Base-by-base conservation (phyloP, 2,329 filamentous ascomycete species). In the Geosmithia putterillii region DNA sequence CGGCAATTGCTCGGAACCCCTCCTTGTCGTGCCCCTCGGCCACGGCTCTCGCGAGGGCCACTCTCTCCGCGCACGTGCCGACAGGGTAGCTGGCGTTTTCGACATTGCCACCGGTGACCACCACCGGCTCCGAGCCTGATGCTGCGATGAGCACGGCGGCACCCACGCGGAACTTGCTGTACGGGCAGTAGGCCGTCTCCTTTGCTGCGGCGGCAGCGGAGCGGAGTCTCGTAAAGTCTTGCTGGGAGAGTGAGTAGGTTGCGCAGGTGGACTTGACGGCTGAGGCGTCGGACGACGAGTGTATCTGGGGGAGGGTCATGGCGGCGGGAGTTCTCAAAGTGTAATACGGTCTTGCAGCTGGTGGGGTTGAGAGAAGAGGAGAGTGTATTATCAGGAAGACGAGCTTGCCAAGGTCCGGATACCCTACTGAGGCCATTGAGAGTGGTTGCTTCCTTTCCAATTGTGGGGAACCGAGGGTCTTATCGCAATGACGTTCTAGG, bases 81-180 rank as follows among this genome's bases (percentile, higher is more conserved):
- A 95, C 89, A 0, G 92, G 90, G 59, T 94, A 96, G 22, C 83
- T 71, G 1, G 87, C 89, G 59, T 96, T 95, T 66, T 98, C 92
- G 48, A 96, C 79, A 58, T 95, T 95, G 48, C 86, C 88, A 44
- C 92, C 92, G 40, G 52, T 50, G 41, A 59, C 55, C 10, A 32
- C 28, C 10, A 4, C 15, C 10, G 23, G 6, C 23, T 25, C 23
- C 10, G 23, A 25, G n/a, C 23, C 6, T 7, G 28, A 32, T 12
- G 28, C 10, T 12, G 28, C 10, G 34, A 59, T 59, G 48, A 96
- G 78, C 47, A 96, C 64, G 28, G 84, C 81, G 41, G 85, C 82
- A 48, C 92, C 92, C 48, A 98, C 92, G 49, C 81, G 85, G 71
- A 96, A 98, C 47, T 82, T 75, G 54, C 86, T 94, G 71, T 95